These are phyloP conservation scores for Elaeagnus macrophylla DNA, from an alignment of 306 rosid species.

Conservation along the genomic window DNA sequence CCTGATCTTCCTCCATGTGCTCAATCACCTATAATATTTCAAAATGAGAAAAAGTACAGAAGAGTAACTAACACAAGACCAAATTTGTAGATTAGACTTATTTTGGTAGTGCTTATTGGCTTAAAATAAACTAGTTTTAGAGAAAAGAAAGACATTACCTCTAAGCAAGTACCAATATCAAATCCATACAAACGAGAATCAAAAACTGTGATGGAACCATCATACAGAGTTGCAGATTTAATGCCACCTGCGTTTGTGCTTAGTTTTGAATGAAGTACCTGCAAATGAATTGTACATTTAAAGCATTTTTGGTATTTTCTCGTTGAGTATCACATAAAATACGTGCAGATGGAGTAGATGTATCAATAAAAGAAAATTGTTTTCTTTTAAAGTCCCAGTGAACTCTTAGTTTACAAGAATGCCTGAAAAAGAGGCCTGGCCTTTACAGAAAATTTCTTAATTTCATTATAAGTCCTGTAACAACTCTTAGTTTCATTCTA, in stretches of 20 bases:
- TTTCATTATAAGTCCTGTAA: too few species aligned
- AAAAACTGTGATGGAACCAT: slow-evolving; percentile 72
- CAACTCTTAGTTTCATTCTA: too few species aligned
- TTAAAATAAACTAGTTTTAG: background rate
- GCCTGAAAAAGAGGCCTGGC: too few species aligned
- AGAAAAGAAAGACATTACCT: slow-evolving; percentile 43
- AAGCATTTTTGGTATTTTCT: too few species aligned
- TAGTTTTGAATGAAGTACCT: slow-evolving; percentile 74
- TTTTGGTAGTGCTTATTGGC: background rate
- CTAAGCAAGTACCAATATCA: slow-evolving; percentile 95
- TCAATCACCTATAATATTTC: slow-evolving; percentile 64
- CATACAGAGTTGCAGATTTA: slow-evolving; percentile 63
- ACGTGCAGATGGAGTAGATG: too few species aligned
- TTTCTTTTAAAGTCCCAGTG: too few species aligned
- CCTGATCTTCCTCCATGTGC: slow-evolving; percentile 96
- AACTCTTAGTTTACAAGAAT: too few species aligned
- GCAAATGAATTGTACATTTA: slow-evolving; percentile 19
- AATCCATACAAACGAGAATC: slow-evolving; percentile 63
- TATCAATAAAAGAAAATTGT: too few species aligned
- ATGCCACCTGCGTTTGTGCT: slow-evolving; percentile 34
- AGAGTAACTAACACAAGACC: background rate
- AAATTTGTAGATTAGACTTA: background rate
- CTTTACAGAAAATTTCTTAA: too few species aligned
- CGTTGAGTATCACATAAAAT: too few species aligned
- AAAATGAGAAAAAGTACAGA: background rate